Percentiles rank a stretch among this genome's conserved stretches.
Conservation (phyloP, 106 monocot genomes). For the Dendrobium chrysotoxum region DNA sequence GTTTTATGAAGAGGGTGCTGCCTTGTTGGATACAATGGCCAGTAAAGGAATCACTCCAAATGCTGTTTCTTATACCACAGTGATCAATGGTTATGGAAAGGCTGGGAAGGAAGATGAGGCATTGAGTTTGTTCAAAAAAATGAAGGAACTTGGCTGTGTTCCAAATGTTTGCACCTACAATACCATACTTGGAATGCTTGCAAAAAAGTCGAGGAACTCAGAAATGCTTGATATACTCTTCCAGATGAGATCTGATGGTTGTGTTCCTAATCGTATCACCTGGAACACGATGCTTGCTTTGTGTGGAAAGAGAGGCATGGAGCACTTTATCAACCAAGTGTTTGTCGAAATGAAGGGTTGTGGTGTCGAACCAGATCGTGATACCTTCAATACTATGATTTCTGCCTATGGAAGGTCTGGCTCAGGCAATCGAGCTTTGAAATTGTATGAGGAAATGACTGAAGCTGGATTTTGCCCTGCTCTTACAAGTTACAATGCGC, state of each 20-base stretch:
- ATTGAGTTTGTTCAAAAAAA: constrained; percentile 36
- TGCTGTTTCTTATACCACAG: constrained; percentile 70
- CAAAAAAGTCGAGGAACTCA: constrained; percentile 54
- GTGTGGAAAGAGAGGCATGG: constrained; percentile 77
- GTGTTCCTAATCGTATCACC: constrained; percentile 71
- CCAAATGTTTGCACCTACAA: constrained; percentile 86
- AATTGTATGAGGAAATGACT: constrained; percentile 70
- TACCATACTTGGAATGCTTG: constrained; percentile 69
- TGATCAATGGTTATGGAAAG: constrained; percentile 79
- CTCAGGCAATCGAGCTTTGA: constrained; percentile 40
- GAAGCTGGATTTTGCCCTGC: constrained; percentile 63
- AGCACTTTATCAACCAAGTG: constrained; percentile 50
- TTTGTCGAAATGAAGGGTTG: constrained; percentile 73
- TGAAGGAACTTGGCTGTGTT: constrained; percentile 65
- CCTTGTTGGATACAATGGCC: constrained; percentile 63
- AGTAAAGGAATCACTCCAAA: constrained; percentile 69
- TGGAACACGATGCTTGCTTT: constrained; percentile 89
- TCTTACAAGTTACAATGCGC: constrained; percentile 71
- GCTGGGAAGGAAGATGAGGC: constrained; percentile 63
- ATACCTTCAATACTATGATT: constrained; percentile 90
- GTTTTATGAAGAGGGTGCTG: constrained; percentile 54
- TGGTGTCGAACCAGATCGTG: constrained; percentile 58
- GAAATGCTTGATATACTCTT: constrained; percentile 65
- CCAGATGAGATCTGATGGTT: constrained; percentile 78
- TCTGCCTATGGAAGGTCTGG: constrained; percentile 81